These are phyloP conservation scores for Hypoxylon sp. DNA, from an alignment of 2,329 filamentous ascomycete species.

Conservation along the genomic window DNA sequence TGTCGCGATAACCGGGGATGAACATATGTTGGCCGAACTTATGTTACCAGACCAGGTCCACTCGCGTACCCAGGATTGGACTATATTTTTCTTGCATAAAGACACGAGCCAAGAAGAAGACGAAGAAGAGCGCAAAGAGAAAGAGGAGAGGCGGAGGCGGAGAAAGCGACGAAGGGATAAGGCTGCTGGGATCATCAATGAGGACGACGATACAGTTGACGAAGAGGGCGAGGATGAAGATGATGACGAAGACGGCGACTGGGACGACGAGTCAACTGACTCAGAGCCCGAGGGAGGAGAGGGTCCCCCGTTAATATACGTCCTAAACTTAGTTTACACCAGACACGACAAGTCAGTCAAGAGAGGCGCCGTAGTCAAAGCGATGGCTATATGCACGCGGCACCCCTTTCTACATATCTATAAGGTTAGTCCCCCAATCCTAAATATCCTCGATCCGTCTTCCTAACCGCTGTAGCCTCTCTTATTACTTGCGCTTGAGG, in stretches of 20 bases:
- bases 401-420: conserved; percentile 99
- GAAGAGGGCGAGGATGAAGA: conserved; percentile 60
- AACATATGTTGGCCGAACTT: conserved; percentile 97
- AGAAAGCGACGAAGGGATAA: conserved; percentile 67
- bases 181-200: conserved; percentile 62
- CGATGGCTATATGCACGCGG: conserved; percentile 98
- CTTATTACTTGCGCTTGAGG: conserved; percentile 89
- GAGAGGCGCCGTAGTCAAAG: conserved; percentile 94
- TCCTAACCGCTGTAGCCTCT: conserved; percentile 72
- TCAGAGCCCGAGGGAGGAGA: conserved; percentile 78
- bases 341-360: conserved; percentile 95
- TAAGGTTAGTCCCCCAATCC: conserved; percentile 71
- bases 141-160: conserved; percentile 64
- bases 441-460: background rate
- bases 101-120: conserved; percentile 89
- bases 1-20: conserved; percentile 92
- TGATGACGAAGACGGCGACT: conserved; percentile 66
- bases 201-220: conserved; percentile 59
- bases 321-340: conserved; percentile 96
- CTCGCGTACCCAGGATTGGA: conserved; percentile 96
- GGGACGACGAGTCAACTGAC: conserved; percentile 63
- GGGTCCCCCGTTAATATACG: conserved; percentile 94
- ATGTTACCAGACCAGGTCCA: conserved; percentile 99
- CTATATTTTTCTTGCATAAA: conserved; percentile 98
- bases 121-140: conserved; percentile 74